phyloP scores from a whole-genome alignment of 2,329 filamentous ascomycete species.

The Aspergillus glaucus region DNA sequence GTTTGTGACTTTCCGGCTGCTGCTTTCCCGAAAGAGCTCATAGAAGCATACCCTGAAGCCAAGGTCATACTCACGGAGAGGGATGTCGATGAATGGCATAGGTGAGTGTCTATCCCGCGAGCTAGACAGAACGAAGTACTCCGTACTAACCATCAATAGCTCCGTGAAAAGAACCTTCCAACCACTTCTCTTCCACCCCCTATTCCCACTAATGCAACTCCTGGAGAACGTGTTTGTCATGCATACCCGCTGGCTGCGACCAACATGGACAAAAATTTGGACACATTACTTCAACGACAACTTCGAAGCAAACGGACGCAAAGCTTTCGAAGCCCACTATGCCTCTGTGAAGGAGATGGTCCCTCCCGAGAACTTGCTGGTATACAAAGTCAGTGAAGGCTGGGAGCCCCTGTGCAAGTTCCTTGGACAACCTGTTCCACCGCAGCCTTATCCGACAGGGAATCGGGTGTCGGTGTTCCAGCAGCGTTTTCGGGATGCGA shows the following conservation, averaged over 20 bases:
- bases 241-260: not conserved
- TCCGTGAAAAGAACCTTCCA: not conserved
- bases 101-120: not conserved
- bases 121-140: not conserved
- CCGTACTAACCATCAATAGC: not conserved
- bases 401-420: constrained; percentile 46
- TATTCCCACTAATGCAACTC: not conserved
- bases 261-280: not conserved
- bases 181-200: not conserved
- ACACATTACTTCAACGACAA: not conserved
- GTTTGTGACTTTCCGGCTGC: constrained; percentile 12
- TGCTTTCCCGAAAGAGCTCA: constrained; percentile 16
- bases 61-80: constrained; percentile 15
- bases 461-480: not conserved
- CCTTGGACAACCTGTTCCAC: constrained; percentile 24
- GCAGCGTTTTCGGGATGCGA: not conserved
- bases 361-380: constrained; percentile 38
- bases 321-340: constrained; percentile 38
- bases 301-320: constrained; percentile 1
- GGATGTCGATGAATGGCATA: constrained; percentile 20
- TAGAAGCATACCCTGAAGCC: constrained; percentile 19
- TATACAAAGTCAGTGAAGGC: constrained; percentile 41
- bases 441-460: not conserved
- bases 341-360: constrained; percentile 34
- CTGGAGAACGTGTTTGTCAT: not conserved